Evolutionary conservation across 1,139 yeast species (phyloP).

Genomic region (Protomyces gravidus): DNA sequence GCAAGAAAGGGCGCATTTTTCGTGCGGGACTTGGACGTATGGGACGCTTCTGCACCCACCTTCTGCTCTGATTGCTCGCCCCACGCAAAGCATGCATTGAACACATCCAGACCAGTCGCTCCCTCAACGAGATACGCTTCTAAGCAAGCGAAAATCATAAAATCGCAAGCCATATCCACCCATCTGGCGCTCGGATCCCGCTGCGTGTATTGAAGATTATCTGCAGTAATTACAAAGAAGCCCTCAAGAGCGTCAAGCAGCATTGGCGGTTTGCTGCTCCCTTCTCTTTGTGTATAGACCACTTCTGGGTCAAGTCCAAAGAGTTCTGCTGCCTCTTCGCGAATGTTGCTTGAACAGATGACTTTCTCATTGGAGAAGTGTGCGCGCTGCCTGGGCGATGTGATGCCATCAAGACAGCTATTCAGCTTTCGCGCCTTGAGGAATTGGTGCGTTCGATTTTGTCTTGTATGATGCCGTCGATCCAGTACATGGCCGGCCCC

Average conservation of each 20-base stretch:
- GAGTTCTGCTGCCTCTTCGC: not conserved
- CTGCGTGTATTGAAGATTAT: not conserved
- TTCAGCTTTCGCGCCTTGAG: not conserved
- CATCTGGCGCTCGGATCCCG: slow-evolving; percentile 2
- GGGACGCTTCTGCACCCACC: not conserved
- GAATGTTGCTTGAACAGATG: not conserved
- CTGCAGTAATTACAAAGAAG: slow-evolving; percentile 16
- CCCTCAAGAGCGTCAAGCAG: slow-evolving; percentile 11
- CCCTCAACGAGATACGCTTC: slow-evolving; percentile 11
- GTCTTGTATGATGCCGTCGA: not conserved
- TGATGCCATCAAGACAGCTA: not conserved
- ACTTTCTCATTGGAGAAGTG: not conserved
- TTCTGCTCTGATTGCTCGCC: slow-evolving; percentile 1
- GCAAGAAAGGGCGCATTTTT: not conserved
- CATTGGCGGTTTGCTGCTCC: not conserved
- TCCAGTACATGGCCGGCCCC: not conserved
- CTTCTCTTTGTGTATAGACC: not conserved
- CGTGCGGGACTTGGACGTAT: slow-evolving; percentile 1
- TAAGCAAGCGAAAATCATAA: slow-evolving; percentile 8
- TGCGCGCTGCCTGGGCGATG: not conserved
- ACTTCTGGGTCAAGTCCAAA: not conserved
- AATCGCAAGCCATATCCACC: slow-evolving; percentile 14
- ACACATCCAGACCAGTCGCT: not conserved
- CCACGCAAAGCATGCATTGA: slow-evolving; percentile 14
- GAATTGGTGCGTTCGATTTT: not conserved